phyloP scores from a whole-genome alignment of 257 asterid genomes.

The Nicotiana tomentosiformis region DNA sequence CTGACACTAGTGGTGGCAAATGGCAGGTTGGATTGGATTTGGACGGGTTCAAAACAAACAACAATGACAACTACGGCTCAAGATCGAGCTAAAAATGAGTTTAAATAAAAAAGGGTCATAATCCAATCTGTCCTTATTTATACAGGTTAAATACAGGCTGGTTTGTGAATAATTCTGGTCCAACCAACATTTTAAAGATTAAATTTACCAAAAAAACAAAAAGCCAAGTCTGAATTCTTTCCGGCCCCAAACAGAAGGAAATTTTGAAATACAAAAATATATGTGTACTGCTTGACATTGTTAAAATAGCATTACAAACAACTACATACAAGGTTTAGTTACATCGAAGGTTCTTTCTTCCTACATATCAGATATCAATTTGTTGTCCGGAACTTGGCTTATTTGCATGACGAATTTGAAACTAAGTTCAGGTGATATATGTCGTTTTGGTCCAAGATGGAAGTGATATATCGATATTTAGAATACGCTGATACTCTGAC shows the following conservation, averaged over 20 bases:
- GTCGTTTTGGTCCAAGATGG: too few relatives aligned
- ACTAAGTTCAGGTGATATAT: neutral
- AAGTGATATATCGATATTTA: neutral
- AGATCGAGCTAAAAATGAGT: neutral
- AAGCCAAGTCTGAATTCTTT: neutral
- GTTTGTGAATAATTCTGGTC: neutral
- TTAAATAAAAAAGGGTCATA: neutral
- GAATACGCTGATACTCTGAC: neutral
- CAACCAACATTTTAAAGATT: neutral
- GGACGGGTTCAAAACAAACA: too few relatives aligned
- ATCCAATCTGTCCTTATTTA: neutral
- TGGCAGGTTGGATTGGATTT: neutral
- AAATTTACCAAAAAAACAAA: neutral
- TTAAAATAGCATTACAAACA: neutral
- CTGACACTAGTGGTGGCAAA: neutral
- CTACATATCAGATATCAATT: neutral
- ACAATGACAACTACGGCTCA: too few relatives aligned
- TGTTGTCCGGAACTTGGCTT: neutral
- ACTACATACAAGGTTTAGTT: neutral
- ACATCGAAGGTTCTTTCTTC: neutral
- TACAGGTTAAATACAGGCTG: neutral
- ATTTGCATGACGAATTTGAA: neutral
- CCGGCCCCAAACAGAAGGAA: too few relatives aligned
- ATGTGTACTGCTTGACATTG: neutral
- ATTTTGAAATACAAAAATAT: neutral